Evolutionary conservation across 345 rosid genomes (phyloP).

Genomic region (Ceriops decandra): DNA sequence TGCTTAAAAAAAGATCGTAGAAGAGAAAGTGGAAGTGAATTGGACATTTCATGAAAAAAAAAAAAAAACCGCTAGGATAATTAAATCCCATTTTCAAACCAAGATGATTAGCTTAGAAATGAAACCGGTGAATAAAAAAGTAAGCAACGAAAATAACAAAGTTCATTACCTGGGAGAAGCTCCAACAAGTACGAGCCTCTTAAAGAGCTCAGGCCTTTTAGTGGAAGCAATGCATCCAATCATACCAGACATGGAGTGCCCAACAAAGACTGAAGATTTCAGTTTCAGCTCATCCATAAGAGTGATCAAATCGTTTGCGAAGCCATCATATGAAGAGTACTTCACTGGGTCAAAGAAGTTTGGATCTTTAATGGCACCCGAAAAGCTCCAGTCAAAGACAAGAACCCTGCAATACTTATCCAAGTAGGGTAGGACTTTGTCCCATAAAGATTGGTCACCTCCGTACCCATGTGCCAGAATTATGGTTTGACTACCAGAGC

Average conservation of each 20-base stretch:
- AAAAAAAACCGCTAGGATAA: no score
- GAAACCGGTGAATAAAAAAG: no score
- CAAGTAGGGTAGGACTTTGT: slow-evolving; percentile 38
- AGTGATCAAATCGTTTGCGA: slow-evolving; percentile 51
- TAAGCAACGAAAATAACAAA: no score
- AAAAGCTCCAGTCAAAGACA: slow-evolving; percentile 73
- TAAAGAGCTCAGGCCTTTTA: slow-evolving; percentile 63
- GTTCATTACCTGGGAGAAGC: slow-evolving; percentile 67
- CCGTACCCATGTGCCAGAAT: slow-evolving; percentile 69
- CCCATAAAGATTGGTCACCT: slow-evolving; percentile 52
- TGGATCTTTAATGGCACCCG: slow-evolving; percentile 58
- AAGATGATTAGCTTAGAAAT: no score
- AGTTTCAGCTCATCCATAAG: slow-evolving; percentile 53
- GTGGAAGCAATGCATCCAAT: slow-evolving; percentile 79
- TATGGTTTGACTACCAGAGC: slow-evolving; percentile 23
- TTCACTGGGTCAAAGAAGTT: slow-evolving; percentile 50
- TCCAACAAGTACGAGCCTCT: slow-evolving; percentile 48
- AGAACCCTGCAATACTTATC: slow-evolving; percentile 43
- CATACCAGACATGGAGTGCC: slow-evolving; percentile 87
- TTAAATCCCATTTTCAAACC: no score
- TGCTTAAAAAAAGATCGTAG: no score
- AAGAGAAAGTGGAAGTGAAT: no score
- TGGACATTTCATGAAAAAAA: no score
- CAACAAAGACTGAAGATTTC: slow-evolving; percentile 46
- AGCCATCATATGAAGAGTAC: slow-evolving; percentile 52